Base-by-base conservation (phyloP, 345 rosid species). In the Populus nigra region DNA sequence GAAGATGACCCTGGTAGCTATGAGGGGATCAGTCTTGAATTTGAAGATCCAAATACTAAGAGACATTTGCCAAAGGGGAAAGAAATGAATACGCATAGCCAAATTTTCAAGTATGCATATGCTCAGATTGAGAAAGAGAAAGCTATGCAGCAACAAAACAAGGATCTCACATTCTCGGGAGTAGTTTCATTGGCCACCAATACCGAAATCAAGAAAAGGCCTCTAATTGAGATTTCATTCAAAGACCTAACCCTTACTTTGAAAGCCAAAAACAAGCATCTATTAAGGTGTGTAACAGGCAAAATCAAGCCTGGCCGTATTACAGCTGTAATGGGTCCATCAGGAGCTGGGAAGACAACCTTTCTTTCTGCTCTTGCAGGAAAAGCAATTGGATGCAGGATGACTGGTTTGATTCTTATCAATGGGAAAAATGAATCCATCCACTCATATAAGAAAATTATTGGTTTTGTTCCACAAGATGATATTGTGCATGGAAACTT, bases 241-340 rank as follows among this genome's bases (percentile, higher is more conserved):
- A 86, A 82, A 81, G 92, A 90, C 68, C 87, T 93, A 66, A 91
- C 93, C 10, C 90, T 96, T 50, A 90, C 93, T n/a, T 82, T 96
- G 83, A 96, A 90, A 85, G 85, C 88, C 2, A 92, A 84, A 62
- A 87, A 88, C 63, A 93, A 86, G 80, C 87, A 92, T 86, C 79
- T 96, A 50, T 76, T 96, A 80, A 90, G 94, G 84, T 83, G 92
- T 77, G 92, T 96, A 31, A 92, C 97, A 1, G 98, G 98, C 73
- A 94, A 74, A 77, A 81, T 96, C 72, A 90, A 82, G 75, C 97
- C 98, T 31, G 97, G 98, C 35, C 90, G 91, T 62, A 84, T 96
- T 57, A 88, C 97, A 8, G 92, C 99, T 71, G 97, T 93, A 78
- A 96, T 93, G 99, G 99, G 99, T 76, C 99, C 98, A 63, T 96